Conservation (phyloP, 768 basidiomycete genomes). For the Hemileccinum rubropunctum region DNA sequence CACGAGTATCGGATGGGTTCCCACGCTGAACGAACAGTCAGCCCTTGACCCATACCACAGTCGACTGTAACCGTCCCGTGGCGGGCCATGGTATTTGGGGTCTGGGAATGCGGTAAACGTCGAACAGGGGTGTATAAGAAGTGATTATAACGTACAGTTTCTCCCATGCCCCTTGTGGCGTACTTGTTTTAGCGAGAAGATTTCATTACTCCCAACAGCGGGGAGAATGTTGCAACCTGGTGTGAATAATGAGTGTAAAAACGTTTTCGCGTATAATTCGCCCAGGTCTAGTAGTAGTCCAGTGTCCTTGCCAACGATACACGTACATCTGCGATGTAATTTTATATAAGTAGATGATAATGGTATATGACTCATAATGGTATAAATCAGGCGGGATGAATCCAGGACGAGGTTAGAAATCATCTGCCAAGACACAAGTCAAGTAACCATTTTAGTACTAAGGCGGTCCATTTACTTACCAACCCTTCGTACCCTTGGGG, state of each 20-base stretch:
- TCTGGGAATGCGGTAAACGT: too few relatives aligned
- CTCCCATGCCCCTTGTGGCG: too few relatives aligned
- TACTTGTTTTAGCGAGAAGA: neutral
- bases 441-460: neutral
- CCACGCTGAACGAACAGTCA: too few relatives aligned
- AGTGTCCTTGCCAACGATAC: conserved; percentile 8
- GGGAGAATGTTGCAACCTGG: too few relatives aligned
- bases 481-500: neutral
- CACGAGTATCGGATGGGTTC: too few relatives aligned
- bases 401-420: neutral
- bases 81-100: too few relatives aligned
- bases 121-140: too few relatives aligned
- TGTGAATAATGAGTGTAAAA: too few relatives aligned
- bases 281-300: neutral
- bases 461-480: conserved; percentile 10
- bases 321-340: conserved; percentile 1
- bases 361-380: conserved; percentile 4
- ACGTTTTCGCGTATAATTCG: neutral
- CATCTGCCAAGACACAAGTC: conserved; percentile 5
- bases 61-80: too few relatives aligned
- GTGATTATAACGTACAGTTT: too few relatives aligned
- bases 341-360: neutral
- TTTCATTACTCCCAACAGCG: too few relatives aligned
- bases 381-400: neutral
- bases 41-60: too few relatives aligned